Conservation (phyloP, 1,284 basidiomycete species). For the Irpex rosettiformis region DNA sequence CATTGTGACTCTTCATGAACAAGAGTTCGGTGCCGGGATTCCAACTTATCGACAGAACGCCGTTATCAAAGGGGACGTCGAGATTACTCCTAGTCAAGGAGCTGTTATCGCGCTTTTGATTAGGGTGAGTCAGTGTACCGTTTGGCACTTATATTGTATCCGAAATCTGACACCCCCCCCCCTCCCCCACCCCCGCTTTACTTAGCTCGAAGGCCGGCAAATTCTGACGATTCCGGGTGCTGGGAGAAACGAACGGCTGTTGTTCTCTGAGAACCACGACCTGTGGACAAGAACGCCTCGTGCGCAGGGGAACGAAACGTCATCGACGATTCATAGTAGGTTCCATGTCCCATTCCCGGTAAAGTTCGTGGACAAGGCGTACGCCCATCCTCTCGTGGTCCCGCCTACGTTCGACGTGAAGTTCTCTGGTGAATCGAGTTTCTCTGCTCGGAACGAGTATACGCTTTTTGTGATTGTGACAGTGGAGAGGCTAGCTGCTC, state of each 20-base stretch:
- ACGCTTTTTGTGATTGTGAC: constrained; percentile 35
- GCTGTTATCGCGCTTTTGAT: constrained; percentile 15
- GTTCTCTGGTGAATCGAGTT: constrained; percentile 32
- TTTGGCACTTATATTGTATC: too few species aligned
- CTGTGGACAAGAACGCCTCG: constrained; percentile 40
- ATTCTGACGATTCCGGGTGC: constrained; percentile 38
- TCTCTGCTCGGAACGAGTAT: constrained; percentile 32
- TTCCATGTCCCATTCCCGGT: constrained; percentile 47
- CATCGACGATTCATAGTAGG: too few species aligned
- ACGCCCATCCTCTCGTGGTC: constrained; percentile 30
- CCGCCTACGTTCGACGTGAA: constrained; percentile 49
- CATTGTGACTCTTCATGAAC: constrained; percentile 21
- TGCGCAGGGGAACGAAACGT: too few species aligned
- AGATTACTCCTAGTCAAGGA: constrained; percentile 12
- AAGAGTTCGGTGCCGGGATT: constrained; percentile 17
- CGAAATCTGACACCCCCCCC: too few species aligned
- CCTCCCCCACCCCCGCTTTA: too few species aligned
- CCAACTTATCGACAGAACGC: constrained; percentile 24
- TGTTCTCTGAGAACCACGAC: constrained; percentile 19
- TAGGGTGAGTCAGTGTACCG: constrained; percentile 22
- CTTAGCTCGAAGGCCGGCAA: constrained; percentile 57
- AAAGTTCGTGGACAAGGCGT: constrained; percentile 34
- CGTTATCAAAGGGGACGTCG: constrained; percentile 20
- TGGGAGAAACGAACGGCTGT: constrained; percentile 17
- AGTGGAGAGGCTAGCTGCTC: constrained; percentile 8